Base-by-base conservation (phyloP, 2,329 filamentous ascomycete species). In the Neonectria magnoliae region DNA sequence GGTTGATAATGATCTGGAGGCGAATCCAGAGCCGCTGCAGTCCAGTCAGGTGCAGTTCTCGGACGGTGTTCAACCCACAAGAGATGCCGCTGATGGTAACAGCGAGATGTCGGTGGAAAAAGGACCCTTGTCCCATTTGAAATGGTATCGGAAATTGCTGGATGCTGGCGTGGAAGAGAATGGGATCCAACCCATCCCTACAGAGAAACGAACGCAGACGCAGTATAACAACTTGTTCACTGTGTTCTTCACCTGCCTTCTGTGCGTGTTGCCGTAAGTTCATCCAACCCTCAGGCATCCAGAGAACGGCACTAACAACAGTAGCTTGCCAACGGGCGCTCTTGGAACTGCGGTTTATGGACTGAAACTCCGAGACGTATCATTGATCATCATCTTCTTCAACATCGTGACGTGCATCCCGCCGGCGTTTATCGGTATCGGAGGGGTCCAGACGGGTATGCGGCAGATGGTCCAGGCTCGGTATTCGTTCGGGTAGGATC, bases 391-490 rank as follows among this genome's bases (percentile, higher is more conserved):
- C 58, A 69, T 90, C 20, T 88, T 89, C 78, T 89, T 90, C 74
- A 81, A 80, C 13, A 69, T 88, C 22, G 66, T 88, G 16, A 85
- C 83, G n/a, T 83, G 81, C 9, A 75, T 85, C 5, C 84, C 86
- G 0, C 83, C 86, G 2, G 86, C 86, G 0, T 87, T 85, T 68
- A 80, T 89, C 69, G 84, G 83, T 4, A 84, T 85, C 1, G 82
- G 83, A 11, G 86, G 86, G 1, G 84, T 85, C 16, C 81, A 82
- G 62, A 89, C 86, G 2, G 87, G 87, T 14, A 81, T 89, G 79
- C 80, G 87, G 18, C 87, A 89, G 73, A 83, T 88, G 72, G 82
- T 89, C 6, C 86, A 88, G 68, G 86, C 87, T n/a, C 81, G 87
- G 31, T 90, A 88, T 75, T 84, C 84, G 0, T 90, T 88, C 71